A percentile compares a stretch with the other conserved stretches of the same genome.
These are phyloP conservation scores for Peronospora destructor DNA, from an alignment of 352 stramenopile species.

Conservation along the genomic window DNA sequence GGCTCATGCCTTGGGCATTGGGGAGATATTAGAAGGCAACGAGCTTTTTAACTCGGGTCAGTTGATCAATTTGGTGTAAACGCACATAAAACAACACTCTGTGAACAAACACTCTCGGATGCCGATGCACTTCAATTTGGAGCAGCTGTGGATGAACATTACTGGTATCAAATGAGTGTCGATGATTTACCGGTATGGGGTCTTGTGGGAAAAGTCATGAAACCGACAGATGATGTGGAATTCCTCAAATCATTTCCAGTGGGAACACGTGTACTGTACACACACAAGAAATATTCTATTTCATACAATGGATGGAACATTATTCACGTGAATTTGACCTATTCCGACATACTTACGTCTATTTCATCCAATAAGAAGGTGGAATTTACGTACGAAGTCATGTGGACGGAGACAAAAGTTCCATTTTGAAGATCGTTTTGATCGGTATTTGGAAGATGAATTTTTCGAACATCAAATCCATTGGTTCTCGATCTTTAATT, in stretches of 20 bases:
- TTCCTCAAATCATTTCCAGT: constrained; percentile 78
- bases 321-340: constrained; percentile 97
- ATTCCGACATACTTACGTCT: constrained; percentile 82
- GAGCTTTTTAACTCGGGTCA: constrained; percentile 92
- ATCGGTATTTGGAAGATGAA: constrained; percentile 97
- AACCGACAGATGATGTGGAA: constrained; percentile 76
- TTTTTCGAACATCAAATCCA: constrained; percentile 99
- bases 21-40: constrained; percentile 94
- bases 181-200: constrained; percentile 98
- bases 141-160: constrained; percentile 91
- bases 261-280: constrained; percentile 90
- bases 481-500: constrained; percentile 97
- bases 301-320: constrained; percentile 95
- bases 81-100: constrained; percentile 59
- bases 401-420: constrained; percentile 88
- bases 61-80: constrained; percentile 66
- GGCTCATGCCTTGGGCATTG: constrained; percentile 84
- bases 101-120: constrained; percentile 63
- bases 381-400: constrained; percentile 92
- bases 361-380: constrained; percentile 86
- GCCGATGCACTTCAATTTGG: constrained; percentile 73
- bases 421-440: constrained; percentile 94
- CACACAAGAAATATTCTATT: constrained; percentile 94
- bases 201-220: constrained; percentile 96
- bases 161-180: constrained; percentile 99